Conservation (phyloP, 768 basidiomycete species). For the Mycena epipterygia region DNA sequence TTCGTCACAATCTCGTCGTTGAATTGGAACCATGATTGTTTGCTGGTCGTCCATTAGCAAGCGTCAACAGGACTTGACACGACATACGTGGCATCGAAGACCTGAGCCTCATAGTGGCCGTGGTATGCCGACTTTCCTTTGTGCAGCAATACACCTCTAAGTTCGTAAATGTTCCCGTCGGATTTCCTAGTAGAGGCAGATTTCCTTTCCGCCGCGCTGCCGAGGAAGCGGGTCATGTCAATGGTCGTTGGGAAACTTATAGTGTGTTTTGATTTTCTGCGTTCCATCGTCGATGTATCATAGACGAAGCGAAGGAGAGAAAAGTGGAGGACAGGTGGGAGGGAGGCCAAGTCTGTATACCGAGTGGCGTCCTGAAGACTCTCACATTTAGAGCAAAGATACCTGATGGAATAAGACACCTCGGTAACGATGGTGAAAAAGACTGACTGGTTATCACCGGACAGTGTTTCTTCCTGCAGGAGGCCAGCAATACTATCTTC, state of each 20-base stretch:
- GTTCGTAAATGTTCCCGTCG: slow-evolving; percentile 72
- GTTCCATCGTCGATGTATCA: slow-evolving; percentile 80
- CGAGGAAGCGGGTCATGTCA: slow-evolving; percentile 80
- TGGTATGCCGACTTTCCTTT: slow-evolving; percentile 94
- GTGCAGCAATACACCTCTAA: slow-evolving; percentile 89
- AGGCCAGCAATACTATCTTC: slow-evolving; percentile 79
- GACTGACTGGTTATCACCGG: slow-evolving; percentile 87
- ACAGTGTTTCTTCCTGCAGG: slow-evolving; percentile 78
- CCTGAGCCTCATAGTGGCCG: slow-evolving; percentile 91
- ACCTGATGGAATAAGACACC: slow-evolving; percentile 61
- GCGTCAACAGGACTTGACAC: slow-evolving; percentile 10
- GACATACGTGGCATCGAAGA: slow-evolving; percentile 77
- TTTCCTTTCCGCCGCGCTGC: slow-evolving; percentile 42
- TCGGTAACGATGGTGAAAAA: not conserved
- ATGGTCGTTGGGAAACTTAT: slow-evolving; percentile 83
- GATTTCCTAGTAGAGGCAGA: slow-evolving; percentile 14
- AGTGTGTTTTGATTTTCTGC: slow-evolving; percentile 88
- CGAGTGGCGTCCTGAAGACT: slow-evolving; percentile 84
- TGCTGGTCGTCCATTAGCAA: slow-evolving; percentile 53
- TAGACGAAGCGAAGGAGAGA: slow-evolving; percentile 95
- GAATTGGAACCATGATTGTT: slow-evolving; percentile 88
- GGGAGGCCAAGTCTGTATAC: slow-evolving; percentile 73
- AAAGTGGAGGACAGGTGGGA: slow-evolving; percentile 93
- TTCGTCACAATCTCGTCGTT: slow-evolving; percentile 90
- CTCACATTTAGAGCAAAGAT: slow-evolving; percentile 83